Evolutionary conservation across 2,329 filamentous ascomycete genomes (phyloP).

Genomic region (Sporothrix pallida): DNA sequence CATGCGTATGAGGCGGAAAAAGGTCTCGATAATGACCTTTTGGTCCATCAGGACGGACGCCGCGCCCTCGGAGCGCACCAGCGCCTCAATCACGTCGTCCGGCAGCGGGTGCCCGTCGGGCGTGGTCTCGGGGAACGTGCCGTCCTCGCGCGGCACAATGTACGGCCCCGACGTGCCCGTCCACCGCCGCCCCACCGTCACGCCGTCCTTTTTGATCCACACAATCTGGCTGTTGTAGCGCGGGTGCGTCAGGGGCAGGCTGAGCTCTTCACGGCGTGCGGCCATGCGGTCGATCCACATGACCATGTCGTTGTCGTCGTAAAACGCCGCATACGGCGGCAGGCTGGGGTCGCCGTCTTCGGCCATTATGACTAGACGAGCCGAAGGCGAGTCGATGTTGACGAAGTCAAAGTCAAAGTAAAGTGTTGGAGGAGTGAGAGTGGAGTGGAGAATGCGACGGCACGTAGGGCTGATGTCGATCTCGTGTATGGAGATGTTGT

Average conservation of each 20-base stretch:
- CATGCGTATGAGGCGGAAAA: constrained; percentile 30
- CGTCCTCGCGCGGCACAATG: not conserved
- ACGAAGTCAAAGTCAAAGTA: no score
- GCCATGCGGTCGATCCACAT: constrained; percentile 32
- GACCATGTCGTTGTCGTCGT: constrained; percentile 30
- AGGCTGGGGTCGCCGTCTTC: constrained; percentile 26
- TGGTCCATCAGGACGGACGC: constrained; percentile 33
- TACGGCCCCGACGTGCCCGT: not conserved
- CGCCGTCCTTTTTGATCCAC: constrained; percentile 17
- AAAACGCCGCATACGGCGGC: constrained; percentile 36
- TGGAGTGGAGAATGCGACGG: not conserved
- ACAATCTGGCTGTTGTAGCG: constrained; percentile 7
- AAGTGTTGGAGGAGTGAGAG: not conserved
- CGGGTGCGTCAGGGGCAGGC: constrained; percentile 39
- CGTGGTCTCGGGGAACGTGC: not conserved
- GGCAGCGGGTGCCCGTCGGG: not conserved
- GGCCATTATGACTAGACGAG: no score
- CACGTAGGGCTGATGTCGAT: not conserved
- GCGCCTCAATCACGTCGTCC: not conserved
- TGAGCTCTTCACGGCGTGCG: constrained; percentile 33
- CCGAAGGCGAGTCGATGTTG: no score
- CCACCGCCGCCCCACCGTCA: constrained; percentile 1
- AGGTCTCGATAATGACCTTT: constrained; percentile 35
- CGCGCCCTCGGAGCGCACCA: not conserved
- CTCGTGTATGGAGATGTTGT: not conserved